These are phyloP conservation scores for Prunella vulgaris DNA, from an alignment of 257 asterid genomes.

Conservation along the genomic window DNA sequence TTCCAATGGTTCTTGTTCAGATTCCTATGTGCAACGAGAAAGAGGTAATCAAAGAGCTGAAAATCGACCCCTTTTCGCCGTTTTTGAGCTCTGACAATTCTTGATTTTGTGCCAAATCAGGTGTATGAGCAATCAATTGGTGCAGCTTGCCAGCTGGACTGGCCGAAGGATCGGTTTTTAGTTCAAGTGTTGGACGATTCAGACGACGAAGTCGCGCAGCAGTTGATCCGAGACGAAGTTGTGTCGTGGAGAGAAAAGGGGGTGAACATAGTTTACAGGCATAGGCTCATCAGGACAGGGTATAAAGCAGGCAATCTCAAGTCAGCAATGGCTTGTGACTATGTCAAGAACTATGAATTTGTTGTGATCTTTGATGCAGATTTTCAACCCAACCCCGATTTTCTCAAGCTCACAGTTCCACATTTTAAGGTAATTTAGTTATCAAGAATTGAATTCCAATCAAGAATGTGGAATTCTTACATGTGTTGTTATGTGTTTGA, in stretches of 20 bases:
- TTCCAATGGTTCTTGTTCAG: constrained; percentile 54
- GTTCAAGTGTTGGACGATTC: constrained; percentile 89
- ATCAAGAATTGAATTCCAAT: too few relatives aligned
- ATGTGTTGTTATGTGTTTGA: not conserved
- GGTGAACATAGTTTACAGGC: constrained; percentile 72
- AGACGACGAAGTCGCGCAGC: constrained; percentile 31
- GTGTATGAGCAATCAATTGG: constrained; percentile 85
- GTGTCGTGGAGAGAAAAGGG: constrained; percentile 74
- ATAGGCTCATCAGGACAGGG: constrained; percentile 71
- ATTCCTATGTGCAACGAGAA: constrained; percentile 3
- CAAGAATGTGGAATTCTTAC: too few relatives aligned
- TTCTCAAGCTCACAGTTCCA: constrained; percentile 49
- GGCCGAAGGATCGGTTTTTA: constrained; percentile 77
- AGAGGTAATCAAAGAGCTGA: not conserved
- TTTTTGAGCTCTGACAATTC: not conserved
- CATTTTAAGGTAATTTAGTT: constrained; percentile 64
- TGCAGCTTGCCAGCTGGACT: constrained; percentile 83
- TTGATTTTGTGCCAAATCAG: constrained; percentile 15
- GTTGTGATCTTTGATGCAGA: constrained; percentile 88
- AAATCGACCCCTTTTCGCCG: not conserved
- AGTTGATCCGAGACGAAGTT: not conserved
- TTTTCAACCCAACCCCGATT: constrained; percentile 87
- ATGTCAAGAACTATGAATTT: constrained; percentile 67
- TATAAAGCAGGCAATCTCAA: constrained; percentile 89
- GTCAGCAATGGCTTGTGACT: constrained; percentile 55